Conservation (phyloP, 495 filamentous ascomycete species). For the Lasiosphaeria hispida region DNA sequence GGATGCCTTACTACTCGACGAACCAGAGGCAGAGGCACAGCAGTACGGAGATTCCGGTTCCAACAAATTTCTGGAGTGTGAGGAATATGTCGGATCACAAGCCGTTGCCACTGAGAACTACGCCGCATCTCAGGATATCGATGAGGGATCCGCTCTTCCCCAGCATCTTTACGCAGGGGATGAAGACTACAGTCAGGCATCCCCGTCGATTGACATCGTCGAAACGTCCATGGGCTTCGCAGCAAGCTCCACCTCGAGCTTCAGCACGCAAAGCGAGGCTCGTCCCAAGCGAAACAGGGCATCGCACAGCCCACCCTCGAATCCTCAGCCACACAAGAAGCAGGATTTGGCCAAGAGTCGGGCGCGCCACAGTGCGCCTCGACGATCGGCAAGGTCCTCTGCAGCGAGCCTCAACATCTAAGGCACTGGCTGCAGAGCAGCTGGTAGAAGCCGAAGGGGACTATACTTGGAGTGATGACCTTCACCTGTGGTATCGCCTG, state of each 20-base stretch:
- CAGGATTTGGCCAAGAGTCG: constrained; percentile 2
- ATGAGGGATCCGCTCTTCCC: constrained; percentile 15
- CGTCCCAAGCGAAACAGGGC: constrained; percentile 11
- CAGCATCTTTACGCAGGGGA: constrained; percentile 18
- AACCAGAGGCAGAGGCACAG: constrained; percentile 10
- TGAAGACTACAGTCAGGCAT: constrained; percentile 9
- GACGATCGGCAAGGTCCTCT: constrained; percentile 12
- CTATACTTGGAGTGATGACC: too few relatives aligned
- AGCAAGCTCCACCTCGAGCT: constrained; percentile 11
- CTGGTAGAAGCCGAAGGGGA: constrained; percentile 10
- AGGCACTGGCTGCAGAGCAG: constrained; percentile 11
- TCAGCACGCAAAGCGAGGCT: constrained; percentile 4
- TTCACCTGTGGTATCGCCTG: constrained; percentile 14
- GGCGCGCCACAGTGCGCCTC: constrained; percentile 13
- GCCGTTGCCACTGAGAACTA: constrained; percentile 8
- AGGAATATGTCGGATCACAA: constrained; percentile 15
- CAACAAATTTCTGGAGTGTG: constrained; percentile 23
- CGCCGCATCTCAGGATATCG: constrained; percentile 13
- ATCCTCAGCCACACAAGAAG: constrained; percentile 14
- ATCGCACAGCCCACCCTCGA: constrained; percentile 14
- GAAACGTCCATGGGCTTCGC: constrained; percentile 11
- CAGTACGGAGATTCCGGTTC: constrained; percentile 12
- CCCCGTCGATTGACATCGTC: constrained; percentile 7
- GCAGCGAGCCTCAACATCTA: constrained; percentile 13
- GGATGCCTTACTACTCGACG: background rate